Base-by-base conservation (phyloP, 2,329 filamentous ascomycete species). In the Grosmannia serpens region DNA sequence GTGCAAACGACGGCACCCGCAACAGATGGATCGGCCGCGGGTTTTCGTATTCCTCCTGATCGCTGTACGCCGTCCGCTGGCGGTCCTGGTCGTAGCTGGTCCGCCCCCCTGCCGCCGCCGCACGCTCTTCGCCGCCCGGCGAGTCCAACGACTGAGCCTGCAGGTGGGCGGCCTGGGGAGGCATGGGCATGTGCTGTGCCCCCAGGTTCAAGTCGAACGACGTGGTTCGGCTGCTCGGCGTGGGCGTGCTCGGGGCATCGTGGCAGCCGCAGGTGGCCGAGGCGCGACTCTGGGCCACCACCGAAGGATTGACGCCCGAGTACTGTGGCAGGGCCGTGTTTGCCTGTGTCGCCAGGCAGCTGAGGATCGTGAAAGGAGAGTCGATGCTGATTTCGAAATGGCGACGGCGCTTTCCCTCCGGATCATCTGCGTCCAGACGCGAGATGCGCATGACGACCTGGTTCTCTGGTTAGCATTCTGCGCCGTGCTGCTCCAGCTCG, bases 331-430 rank as follows among this genome's bases (percentile, higher is more conserved):
- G 79, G 15, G 85, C 84, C 29, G 88, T 95, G 70, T 96, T 96
- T 55, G 89, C 87, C 69, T 94, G 88, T 0, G 90, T 95, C n/a
- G 91, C 91, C 62, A 88, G 88, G 74, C 91, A 96, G 62, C 91
- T 92, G 53, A 96, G 86, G 52, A 96, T 89, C 62, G 92, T 92
- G 69, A 96, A 92, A 1, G 91, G 91, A 1, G 91, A 96, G 72
- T 96, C 91, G 65, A 96, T 96, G 64, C 90, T 95, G 66, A 96
- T 96, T 71, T 96, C 91, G 65, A 95, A 96, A 69, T 96, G 91
- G 38, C 91, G 83, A 62, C 91, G 83, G 68, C 91, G 91, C 62
- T 76, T 79, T 41, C 79, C 80, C 1, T 77, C 77, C 0, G 90
- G 85, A 66, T 95, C 88, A 13, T 86, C 83, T 46, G 85, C 81